Evolutionary conservation across 257 asterid genomes (phyloP), one percentile per base, ranked within the genome.

Genomic region (Dorcoceras hygrometricum): DNA sequence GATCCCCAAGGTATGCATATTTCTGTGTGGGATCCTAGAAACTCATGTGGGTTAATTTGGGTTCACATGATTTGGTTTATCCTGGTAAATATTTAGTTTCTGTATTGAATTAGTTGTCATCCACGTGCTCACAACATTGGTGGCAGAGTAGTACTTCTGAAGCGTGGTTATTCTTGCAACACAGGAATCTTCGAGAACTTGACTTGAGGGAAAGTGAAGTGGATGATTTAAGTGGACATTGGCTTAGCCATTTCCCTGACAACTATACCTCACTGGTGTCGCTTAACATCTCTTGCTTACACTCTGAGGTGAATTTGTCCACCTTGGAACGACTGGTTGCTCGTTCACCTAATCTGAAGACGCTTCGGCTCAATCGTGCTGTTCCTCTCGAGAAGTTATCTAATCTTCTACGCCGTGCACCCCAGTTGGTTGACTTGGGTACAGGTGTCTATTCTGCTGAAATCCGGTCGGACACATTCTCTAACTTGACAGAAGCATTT

Each of bases 191-290:
- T 12, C 78, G 80, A 59, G 92, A 83, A 62, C 76, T 88, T 16
- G 92, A 88, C 76, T 72, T 88, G 80, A 80, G 79, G 68, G 93
- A 88, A 72, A 78, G 93, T 68, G 93, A 85, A 23, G 95, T 81
- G 70, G 90, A 80, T 64, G 93, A 85, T 29, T 36, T 80, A n/a
- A 85, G 88, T 60, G 95, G 88, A 71, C 87, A 86, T 56, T 88
- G 95, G 95, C 79, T 85, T 28, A 83, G 86, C 80, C 85, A 79
- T 77, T 88, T 88, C 58, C 90, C 95, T 0, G 88, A 82, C 58
- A 75, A 34, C 76, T 85, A 50, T 67, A 88, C 89, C 8, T 83
- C 88, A 14, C 79, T 88, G 24, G 93, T 77, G 4, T 83, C 93
- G 6, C 92, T 88, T 22, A 85, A 85, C 82, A 80, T 88, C 54